These are phyloP conservation scores for Pichia eremophila DNA, from an alignment of 805 yeast genomes.

Conservation along the genomic window DNA sequence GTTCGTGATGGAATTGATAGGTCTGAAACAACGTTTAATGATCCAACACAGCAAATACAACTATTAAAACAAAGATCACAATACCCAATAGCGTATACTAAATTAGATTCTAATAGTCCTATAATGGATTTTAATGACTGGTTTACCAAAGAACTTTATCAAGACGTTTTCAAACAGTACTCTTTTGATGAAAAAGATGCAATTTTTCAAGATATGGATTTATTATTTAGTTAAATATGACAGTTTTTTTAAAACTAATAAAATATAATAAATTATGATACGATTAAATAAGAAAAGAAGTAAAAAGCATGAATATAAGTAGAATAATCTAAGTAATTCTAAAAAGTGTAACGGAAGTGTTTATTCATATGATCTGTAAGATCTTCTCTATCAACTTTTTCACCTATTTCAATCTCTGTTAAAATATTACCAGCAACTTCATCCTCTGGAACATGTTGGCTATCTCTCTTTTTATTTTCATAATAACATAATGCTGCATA, in stretches of 20 bases:
- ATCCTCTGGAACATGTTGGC: background rate
- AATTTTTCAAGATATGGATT: background rate
- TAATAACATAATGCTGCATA: conserved; percentile 14
- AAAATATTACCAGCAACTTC: background rate
- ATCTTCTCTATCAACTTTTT: conserved; percentile 25
- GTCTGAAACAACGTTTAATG: background rate
- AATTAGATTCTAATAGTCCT: background rate
- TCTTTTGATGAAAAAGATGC: conserved; percentile 13
- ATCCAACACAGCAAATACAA: background rate
- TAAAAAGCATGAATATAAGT: background rate
- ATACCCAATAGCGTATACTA: background rate
- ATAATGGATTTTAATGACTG: conserved; percentile 14
- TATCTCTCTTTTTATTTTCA: conserved; percentile 43
- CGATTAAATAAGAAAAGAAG: no score
- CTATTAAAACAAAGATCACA: background rate
- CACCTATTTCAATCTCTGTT: conserved; percentile 2
- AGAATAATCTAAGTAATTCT: background rate
- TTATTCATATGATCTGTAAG: conserved; percentile 51
- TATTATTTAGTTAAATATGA: background rate
- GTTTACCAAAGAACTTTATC: conserved; percentile 19
- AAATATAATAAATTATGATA: no score
- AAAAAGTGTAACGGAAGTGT: conserved; percentile 42
- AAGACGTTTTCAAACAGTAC: conserved; percentile 16
- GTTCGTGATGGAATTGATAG: conserved; percentile 12
- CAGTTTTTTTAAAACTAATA: no score